These are phyloP conservation scores for Sequoiadendron giganteum DNA, from an alignment of 75 land plant species.

Conservation along the genomic window DNA sequence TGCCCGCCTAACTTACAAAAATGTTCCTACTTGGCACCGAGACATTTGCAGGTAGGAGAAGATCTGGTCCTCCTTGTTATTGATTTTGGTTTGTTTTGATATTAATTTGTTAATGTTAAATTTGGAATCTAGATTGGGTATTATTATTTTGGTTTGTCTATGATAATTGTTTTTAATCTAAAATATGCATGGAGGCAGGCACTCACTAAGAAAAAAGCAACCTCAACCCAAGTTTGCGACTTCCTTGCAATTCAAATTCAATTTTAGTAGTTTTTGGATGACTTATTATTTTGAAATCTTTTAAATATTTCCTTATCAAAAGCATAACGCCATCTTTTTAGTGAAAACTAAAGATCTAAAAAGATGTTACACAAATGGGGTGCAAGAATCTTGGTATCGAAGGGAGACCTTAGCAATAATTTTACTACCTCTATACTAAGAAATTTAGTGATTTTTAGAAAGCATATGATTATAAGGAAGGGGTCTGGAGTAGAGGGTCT, in stretches of 20 bases:
- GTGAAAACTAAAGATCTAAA: too few relatives aligned
- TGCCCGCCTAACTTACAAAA: constrained; percentile 58
- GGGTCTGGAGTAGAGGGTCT: too few relatives aligned
- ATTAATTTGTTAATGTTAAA: neutral
- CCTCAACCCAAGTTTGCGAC: neutral
- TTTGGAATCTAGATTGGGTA: neutral
- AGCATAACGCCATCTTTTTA: neutral
- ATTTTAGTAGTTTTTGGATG: neutral
- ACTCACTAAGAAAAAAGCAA: neutral
- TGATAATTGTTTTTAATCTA: neutral
- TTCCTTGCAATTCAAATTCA: neutral
- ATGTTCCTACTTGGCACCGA: constrained; percentile 65
- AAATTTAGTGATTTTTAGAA: neutral
- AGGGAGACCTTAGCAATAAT: neutral
- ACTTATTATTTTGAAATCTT: neutral
- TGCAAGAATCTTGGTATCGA: neutral
- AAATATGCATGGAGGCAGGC: neutral
- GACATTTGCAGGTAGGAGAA: constrained; percentile 54
- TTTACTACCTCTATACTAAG: too few relatives aligned
- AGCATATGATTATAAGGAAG: neutral
- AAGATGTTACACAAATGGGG: too few relatives aligned
- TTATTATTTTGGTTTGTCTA: neutral
- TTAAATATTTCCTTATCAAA: neutral
- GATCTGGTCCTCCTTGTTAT: neutral
- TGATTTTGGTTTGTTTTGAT: neutral